Evolutionary conservation across 2,329 filamentous ascomycete genomes (phyloP), one percentile per base, ranked within the genome.

Genomic region (Onygena corvina): DNA sequence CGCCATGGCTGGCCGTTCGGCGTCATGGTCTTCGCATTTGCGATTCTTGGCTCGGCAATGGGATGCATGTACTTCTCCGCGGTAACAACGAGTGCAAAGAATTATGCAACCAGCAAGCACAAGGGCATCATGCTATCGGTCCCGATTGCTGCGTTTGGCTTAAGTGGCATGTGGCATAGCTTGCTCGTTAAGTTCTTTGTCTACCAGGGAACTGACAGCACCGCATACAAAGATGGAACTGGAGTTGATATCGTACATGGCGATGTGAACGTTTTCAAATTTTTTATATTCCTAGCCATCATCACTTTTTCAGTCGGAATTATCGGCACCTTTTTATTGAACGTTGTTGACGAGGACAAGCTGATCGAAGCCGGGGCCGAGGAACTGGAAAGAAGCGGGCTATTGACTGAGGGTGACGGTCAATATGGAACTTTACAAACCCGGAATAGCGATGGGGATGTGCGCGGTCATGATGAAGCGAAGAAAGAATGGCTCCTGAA

Each of bases 1-100:
- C 16, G 20, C 6, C 50, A 71, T 30, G 77, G 77, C 16, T 84
- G 80, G 76, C 83, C 87, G 0, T 88, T 93, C 58, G 77, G 76
- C 56, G 72, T 84, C 57, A 94, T 98, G 90, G 71, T 95, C 4
- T 63, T 86, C 49, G 83, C 88, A 0, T 98, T 96, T 64, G 74
- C 89, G 42, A 76, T 77, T 47, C 80, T 98, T 51, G 92, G 92
- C 1, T 76, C 83, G 54, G 90, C 80, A 3, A 95, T 90, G 0
- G 86, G 84, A 56, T 80, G 79, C 64, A 88, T 96, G 80, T 98
- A 96, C 65, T 74, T 96, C 50, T 78, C 82, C 46, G 83, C 87
- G 1, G 83, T 98, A n/a, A 90, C 90, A 4, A 94, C 90, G 0
- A 94, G 88, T 61, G 92, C 92, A 30, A 98, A 98, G 79, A 98